phyloP scores from a whole-genome alignment of 176 grass and related monocot genomes.

The Saccharum spontaneum region DNA sequence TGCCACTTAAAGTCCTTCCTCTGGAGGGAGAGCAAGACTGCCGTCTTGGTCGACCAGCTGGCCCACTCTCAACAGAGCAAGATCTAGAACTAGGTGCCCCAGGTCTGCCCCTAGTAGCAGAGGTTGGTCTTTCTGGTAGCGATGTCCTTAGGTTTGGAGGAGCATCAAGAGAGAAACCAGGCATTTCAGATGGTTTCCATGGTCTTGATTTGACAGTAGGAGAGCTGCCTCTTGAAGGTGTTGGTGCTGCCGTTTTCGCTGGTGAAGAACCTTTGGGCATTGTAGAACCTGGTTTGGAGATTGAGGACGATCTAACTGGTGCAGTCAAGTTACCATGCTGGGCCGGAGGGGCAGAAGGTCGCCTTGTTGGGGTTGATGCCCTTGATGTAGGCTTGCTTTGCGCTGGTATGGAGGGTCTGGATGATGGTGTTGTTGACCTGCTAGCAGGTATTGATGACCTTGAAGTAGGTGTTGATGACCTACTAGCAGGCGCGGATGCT shows the following conservation, averaged over 20 bases:
- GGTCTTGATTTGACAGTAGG: slow-evolving; percentile 83
- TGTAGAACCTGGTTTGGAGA: slow-evolving; percentile 45
- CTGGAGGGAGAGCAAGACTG: slow-evolving; percentile 96
- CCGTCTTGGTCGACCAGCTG: slow-evolving; percentile 60
- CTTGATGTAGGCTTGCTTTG: slow-evolving; percentile 71
- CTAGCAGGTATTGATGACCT: slow-evolving; percentile 63
- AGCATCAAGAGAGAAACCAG: slow-evolving; percentile 75
- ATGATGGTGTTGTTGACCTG: slow-evolving; percentile 80
- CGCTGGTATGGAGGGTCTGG: slow-evolving; percentile 54
- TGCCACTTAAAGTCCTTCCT: slow-evolving; percentile 72
- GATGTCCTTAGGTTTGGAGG: slow-evolving; percentile 86
- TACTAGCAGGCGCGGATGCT: slow-evolving; percentile 66
- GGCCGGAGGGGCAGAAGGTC: slow-evolving; percentile 39
- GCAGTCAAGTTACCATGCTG: slow-evolving; percentile 46
- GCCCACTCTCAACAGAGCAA: slow-evolving; percentile 82
- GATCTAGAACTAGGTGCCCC: slow-evolving; percentile 85
- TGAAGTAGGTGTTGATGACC: slow-evolving; percentile 77
- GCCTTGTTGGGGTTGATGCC: slow-evolving; percentile 65
- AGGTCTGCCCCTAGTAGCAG: slow-evolving; percentile 84
- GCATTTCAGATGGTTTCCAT: slow-evolving; percentile 91
- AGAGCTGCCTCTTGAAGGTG: slow-evolving; percentile 64
- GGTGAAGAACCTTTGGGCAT: slow-evolving; percentile 48
- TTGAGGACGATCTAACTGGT: slow-evolving; percentile 52
- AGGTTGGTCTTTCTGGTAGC: slow-evolving; percentile 78
- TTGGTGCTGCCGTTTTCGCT: slow-evolving; percentile 21